Conservation (phyloP, 805 yeast species). For the Scheffersomyces lignosus region DNA sequence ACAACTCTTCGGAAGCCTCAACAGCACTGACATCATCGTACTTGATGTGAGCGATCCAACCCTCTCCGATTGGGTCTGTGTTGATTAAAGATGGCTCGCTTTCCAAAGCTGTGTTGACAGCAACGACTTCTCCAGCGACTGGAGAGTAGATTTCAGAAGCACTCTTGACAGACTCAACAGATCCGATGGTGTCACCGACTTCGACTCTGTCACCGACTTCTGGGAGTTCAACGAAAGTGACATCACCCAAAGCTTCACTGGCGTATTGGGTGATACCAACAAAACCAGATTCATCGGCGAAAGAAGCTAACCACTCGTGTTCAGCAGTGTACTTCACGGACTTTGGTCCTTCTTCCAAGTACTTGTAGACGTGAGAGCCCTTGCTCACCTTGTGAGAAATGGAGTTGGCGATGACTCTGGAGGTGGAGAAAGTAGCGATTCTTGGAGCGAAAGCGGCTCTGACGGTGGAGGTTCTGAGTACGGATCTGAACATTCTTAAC, state of each 20-base stretch:
- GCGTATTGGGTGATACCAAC: conserved; percentile 94
- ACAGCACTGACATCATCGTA: conserved; percentile 42
- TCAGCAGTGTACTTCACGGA: conserved; percentile 73
- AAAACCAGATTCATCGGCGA: conserved; percentile 77
- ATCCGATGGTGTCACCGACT: conserved; percentile 82
- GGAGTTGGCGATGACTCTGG: conserved; percentile 20
- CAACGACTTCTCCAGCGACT: conserved; percentile 72
- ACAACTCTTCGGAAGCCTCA: conserved; percentile 42
- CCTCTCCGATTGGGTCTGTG: conserved; percentile 88
- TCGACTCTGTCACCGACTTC: conserved; percentile 62
- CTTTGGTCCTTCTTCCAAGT: conserved; percentile 43
- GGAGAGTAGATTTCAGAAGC: conserved; percentile 94
- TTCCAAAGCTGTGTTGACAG: conserved; percentile 65
- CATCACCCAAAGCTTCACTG: conserved; percentile 95
- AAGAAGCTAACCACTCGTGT: conserved; percentile 94
- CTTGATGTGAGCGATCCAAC: conserved; percentile 86
- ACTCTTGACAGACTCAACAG: conserved; percentile 91
- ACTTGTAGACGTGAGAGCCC: conserved; percentile 39
- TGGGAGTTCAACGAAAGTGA: conserved; percentile 90
- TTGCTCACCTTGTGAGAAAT: conserved; percentile 36
- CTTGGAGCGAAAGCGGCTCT: conserved; percentile 1
- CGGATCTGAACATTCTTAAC: conserved; percentile 9
- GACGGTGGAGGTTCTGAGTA: conserved; percentile 7
- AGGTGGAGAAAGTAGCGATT: conserved; percentile 11
- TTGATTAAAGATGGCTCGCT: conserved; percentile 77